Evolutionary conservation across 352 stramenopile species (phyloP), one percentile per base, ranked within the genome.

Genomic region (Elongisporangium anandrum): DNA sequence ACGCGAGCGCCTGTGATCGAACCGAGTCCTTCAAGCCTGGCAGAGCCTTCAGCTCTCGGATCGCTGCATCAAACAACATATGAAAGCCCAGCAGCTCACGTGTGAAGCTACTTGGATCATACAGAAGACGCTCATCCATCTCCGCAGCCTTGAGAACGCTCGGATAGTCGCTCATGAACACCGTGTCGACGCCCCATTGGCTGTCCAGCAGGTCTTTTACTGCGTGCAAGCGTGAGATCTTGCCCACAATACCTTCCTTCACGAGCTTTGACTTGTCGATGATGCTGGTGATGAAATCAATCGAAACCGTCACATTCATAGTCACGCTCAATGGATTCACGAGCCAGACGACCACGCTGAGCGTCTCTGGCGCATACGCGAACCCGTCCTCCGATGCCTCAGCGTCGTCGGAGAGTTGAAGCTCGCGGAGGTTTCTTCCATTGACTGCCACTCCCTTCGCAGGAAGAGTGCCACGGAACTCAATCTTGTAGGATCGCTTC

Each of bases 141-240:
- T 66, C 65, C 3, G 55, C 26, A 22, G 69, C 69, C 12, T 41
- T 50, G 38, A 73, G 54, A 29, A 76, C 24, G n/a, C 63, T 21
- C 45, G 62, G 57, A 41, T 71, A 73, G 56, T 76, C 69, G 39
- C 55, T 59, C 55, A 68, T 67, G 23, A 61, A 68, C 13, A 73
- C 69, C 12, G 61, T 70, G 56, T 70, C 64, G 29, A 48, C 51
- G 29, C 49, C 50, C 64, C 64, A 67, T 52, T 73, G 65, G 39
- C 65, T 59, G 39, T 76, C 69, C 53, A 76, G 47, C 16, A 76
- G 56, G 16, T 52, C 47, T 24, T 76, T 76, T n/a, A 69, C 65
- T 10, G 47, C 52, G 26, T 71, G 65, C 8, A 76, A 49, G 8
- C 69, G 66, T 13, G 65, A 57, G 20, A 76, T 71, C 45, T 61